These are phyloP conservation scores for Pleurotus citrinopileatus DNA, from an alignment of 768 basidiomycete species.

Conservation along the genomic window DNA sequence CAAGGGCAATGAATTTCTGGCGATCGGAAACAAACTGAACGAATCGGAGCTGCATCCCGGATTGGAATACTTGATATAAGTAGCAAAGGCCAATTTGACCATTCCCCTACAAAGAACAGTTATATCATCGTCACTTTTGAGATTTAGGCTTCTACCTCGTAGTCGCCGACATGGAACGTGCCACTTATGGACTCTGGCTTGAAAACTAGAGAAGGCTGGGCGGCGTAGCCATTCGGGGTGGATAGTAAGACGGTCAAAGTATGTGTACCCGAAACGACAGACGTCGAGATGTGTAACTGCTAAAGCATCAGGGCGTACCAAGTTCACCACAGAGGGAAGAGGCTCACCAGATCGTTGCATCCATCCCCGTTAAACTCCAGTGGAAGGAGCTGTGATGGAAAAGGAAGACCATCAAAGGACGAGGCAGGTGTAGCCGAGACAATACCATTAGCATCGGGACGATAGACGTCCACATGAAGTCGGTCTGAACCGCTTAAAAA, in stretches of 20 bases:
- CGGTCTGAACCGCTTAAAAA: neutral
- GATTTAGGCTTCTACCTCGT: neutral
- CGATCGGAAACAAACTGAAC: conserved; percentile 1
- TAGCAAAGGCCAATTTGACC: neutral
- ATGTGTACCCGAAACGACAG: too few species aligned
- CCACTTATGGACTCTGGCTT: conserved; percentile 1
- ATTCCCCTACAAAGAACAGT: neutral
- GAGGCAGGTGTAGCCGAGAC: neutral
- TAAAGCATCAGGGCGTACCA: too few species aligned
- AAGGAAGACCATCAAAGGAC: neutral
- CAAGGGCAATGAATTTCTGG: neutral
- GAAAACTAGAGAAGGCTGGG: neutral
- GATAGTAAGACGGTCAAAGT: neutral
- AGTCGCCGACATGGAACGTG: neutral
- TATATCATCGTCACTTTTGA: neutral
- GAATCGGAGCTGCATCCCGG: neutral
- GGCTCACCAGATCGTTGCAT: neutral
- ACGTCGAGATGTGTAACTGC: too few species aligned
- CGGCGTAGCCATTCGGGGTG: neutral
- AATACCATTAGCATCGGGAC: neutral
- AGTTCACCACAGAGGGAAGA: too few species aligned
- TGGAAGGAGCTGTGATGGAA: neutral
- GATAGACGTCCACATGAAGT: conserved; percentile 10
- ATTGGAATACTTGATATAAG: neutral
- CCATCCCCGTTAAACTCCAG: conserved; percentile 1